A percentile compares a stretch with the other conserved stretches of the same genome.
phyloP scores from a whole-genome alignment of 345 rosid genomes.

The Euphorbia tirucalli region DNA sequence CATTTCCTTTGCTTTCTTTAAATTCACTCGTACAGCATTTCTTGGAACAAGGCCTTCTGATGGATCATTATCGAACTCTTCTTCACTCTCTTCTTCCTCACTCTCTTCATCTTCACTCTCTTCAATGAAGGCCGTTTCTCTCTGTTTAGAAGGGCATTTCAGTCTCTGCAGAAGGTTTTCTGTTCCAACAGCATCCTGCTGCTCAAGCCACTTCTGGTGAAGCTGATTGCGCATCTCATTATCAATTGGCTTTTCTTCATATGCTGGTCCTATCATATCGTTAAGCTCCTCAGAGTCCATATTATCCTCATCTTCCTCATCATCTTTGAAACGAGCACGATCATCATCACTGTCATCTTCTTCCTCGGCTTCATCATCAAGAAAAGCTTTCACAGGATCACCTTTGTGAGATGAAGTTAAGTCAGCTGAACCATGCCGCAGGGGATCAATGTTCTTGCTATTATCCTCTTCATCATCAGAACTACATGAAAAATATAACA shows the following conservation, averaged over 20 bases:
- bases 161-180: slow-evolving; percentile 71
- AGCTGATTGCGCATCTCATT: slow-evolving; percentile 74
- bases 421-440: slow-evolving; percentile 30
- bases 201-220: slow-evolving; percentile 93
- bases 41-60: slow-evolving; percentile 44
- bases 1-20: slow-evolving; percentile 82
- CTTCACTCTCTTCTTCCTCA: slow-evolving; percentile 37
- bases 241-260: slow-evolving; percentile 64
- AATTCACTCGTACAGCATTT: slow-evolving; percentile 47
- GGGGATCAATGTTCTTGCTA: slow-evolving; percentile 54
- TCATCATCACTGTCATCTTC: slow-evolving; percentile 96
- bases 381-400: slow-evolving; percentile 76
- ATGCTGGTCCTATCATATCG: slow-evolving; percentile 73
- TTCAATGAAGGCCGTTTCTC: slow-evolving; percentile 37
- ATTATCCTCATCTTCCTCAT: slow-evolving; percentile 69
- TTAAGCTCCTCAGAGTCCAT: slow-evolving; percentile 62
- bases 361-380: slow-evolving; percentile 93
- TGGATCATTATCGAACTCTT: slow-evolving; percentile 39
- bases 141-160: slow-evolving; percentile 52
- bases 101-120: slow-evolving; percentile 47
- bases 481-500: slow-evolving; percentile 32
- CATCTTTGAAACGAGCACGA: slow-evolving; percentile 53
- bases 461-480: slow-evolving; percentile 57
- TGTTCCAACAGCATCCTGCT: slow-evolving; percentile 84
- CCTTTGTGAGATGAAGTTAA: slow-evolving; percentile 45